Evolutionary conservation across 129 eudicot genomes (phyloP), one percentile per base, ranked within the genome.

Genomic region (Daucus carota): DNA sequence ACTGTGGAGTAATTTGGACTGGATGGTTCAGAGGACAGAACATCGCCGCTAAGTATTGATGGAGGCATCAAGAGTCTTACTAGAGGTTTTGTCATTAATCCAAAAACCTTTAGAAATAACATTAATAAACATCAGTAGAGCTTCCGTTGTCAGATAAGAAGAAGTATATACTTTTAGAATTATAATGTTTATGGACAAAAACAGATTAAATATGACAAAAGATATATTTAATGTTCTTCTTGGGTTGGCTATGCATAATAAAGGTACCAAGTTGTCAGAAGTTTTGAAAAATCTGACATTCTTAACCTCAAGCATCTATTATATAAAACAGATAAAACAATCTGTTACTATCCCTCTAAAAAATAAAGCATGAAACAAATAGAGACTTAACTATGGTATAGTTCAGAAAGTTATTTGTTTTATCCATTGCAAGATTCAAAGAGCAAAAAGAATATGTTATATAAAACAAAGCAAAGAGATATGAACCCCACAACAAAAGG

Each of bases 31-130:
- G 87, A 73, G 33, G 85, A 57, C 14, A 69, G 4, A 20, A 13
- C 26, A 22, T 34, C 70, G 83, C 48, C 76, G 18, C 29, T 73
- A 45, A 73, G 34, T 47, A 54, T 33, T 17, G 86, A 76, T 52
- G 80, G 75, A 50, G 85, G 92, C 47, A 83, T 69, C 76, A 93
- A 70, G 24, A 78, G 47, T 84, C 77, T 82, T 70, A 93, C 50
- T 7, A 93, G 83, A 34, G 85, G 90, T 82, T 89, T 91, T 8
- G 96, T 93, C 77, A 90, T 34, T 80, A 86, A 77, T 16, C 98
- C 97, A 40, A 87, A 85, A 74, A 93, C 98, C 98, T 90, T 47
- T n/a, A 41, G 33, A 43, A 44, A 28, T 14, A 9, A 28, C 9
- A 24, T 32, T 18, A 31, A n/a, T 0, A 26, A 34, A 34, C 40